Evolutionary conservation across 1,284 basidiomycete genomes (phyloP), one percentile per base, ranked within the genome.

Genomic region (Trichosporon sp.): DNA sequence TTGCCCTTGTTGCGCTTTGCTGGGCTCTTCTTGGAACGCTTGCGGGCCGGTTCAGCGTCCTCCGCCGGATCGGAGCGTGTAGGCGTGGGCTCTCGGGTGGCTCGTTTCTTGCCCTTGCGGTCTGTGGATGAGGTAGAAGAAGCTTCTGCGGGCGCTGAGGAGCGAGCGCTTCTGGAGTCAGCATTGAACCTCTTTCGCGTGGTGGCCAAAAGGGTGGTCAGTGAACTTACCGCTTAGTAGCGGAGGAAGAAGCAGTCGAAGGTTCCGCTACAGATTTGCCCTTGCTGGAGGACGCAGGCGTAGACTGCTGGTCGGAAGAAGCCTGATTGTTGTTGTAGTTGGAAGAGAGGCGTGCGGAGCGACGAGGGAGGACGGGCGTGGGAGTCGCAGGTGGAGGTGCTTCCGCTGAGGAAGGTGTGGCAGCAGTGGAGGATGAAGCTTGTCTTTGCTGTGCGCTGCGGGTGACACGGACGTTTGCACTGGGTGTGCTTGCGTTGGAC

Each of bases 81-180:
- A 2, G 66, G 58, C 52, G 62, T 16, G 61, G 56, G 60, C 13
- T 67, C 66, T 25, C 60, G 59, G 13, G 54, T 59, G 3, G 74
- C 78, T 52, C 72, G 70, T 56, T 76, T 77, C 68, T 79, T 79
- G 58, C 76, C 78, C 65, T 79, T 77, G 56, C 69, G 71, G 62
- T 79, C 77, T 44, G 57, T 32, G 19, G 57, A 60, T 3, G 67
- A 32, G 63, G 59, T 44, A 21, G 60, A 56, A 7, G 57, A 59
- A 10, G 49, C 23, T 21, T 58, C 57, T 32, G 37, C 37, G 16
- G 34, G 57, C 23, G 63, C 37, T 9, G 62, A 54, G 25, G 36
- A 29, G 11, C 25, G 21, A 10, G 23, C 44, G 9, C 54, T 34
- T 9, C 52, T 27, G 16, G 23, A 32, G 8, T 61, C 54, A 36